Percentiles rank a stretch among this genome's conserved stretches.
phyloP scores from a whole-genome alignment of 1,284 basidiomycete genomes.

The Leccinum subspadiceum region DNA sequence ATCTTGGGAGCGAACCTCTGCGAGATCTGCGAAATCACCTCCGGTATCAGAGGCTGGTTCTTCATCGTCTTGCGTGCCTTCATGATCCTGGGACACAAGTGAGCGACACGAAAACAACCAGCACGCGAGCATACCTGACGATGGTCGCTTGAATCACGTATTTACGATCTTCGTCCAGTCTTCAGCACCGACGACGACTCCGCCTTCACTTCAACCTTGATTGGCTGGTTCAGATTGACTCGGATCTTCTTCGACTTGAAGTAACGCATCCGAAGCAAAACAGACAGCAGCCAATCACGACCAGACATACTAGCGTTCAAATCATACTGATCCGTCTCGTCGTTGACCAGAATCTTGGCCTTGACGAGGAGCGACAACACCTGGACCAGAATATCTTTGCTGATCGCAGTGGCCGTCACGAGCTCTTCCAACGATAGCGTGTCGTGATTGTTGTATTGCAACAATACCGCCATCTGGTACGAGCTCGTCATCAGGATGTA shows the following conservation, averaged over 20 bases:
- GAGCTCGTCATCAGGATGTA: conserved; percentile 95
- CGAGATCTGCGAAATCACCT: conserved; percentile 91
- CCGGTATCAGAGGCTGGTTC: conserved; percentile 91
- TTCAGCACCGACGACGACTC: conserved; percentile 91
- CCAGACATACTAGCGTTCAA: conserved; percentile 75
- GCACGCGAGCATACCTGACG: conserved; percentile 61
- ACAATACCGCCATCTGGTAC: conserved; percentile 92
- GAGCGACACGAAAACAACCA: not conserved
- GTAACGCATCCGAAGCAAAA: conserved; percentile 22
- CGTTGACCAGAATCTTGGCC: conserved; percentile 85
- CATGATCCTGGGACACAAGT: conserved; percentile 72
- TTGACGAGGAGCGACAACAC: conserved; percentile 85
- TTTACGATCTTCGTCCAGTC: conserved; percentile 97
- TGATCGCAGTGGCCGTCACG: conserved; percentile 78
- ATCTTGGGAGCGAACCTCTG: conserved; percentile 89
- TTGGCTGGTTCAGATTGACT: conserved; percentile 90
- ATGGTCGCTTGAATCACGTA: conserved; percentile 97
- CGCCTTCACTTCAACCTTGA: conserved; percentile 93
- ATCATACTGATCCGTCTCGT: conserved; percentile 87
- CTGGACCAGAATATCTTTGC: conserved; percentile 81
- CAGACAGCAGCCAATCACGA: not conserved
- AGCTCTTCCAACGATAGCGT: conserved; percentile 82
- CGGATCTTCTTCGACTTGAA: conserved; percentile 99
- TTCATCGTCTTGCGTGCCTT: conserved; percentile 98
- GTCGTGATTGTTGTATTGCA: conserved; percentile 93